phyloP scores from a whole-genome alignment of 345 rosid genomes.

The Brassica rapa region DNA sequence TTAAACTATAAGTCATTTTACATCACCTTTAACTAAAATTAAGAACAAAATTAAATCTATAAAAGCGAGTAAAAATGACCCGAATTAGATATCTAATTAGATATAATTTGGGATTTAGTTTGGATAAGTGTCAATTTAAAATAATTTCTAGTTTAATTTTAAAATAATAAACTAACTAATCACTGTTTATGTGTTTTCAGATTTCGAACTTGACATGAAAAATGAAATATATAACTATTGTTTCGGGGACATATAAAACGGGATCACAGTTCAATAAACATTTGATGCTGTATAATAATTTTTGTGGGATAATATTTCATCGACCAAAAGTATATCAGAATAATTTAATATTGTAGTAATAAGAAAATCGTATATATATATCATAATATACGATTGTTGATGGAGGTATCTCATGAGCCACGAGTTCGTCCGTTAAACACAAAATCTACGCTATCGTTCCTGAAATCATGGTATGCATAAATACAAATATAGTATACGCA shows the following conservation, averaged over 20 bases:
- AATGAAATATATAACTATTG: too few relatives aligned
- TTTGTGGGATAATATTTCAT: too few relatives aligned
- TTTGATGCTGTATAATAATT: too few relatives aligned
- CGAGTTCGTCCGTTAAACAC: slow-evolving; percentile 23
- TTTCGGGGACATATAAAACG: too few relatives aligned
- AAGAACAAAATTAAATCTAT: too few relatives aligned
- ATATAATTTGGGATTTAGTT: too few relatives aligned
- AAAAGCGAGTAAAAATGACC: too few relatives aligned
- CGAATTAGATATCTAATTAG: too few relatives aligned
- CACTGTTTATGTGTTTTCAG: not conserved
- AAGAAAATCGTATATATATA: not conserved
- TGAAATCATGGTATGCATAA: slow-evolving; percentile 12
- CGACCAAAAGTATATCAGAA: not conserved
- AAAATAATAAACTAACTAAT: not conserved
- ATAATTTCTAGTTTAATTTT: too few relatives aligned
- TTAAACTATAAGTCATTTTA: too few relatives aligned
- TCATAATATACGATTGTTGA: slow-evolving; percentile 5
- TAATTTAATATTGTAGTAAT: not conserved
- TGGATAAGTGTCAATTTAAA: not conserved
- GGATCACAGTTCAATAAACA: too few relatives aligned
- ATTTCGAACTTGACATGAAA: not conserved
- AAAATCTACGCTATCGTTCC: slow-evolving; percentile 16
- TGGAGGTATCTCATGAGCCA: slow-evolving; percentile 22
- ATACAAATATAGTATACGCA: slow-evolving; percentile 16
- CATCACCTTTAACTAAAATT: too few relatives aligned